Evolutionary conservation across 2,329 filamentous ascomycete species (phyloP).

Genomic region (Alternaria triticina): DNA sequence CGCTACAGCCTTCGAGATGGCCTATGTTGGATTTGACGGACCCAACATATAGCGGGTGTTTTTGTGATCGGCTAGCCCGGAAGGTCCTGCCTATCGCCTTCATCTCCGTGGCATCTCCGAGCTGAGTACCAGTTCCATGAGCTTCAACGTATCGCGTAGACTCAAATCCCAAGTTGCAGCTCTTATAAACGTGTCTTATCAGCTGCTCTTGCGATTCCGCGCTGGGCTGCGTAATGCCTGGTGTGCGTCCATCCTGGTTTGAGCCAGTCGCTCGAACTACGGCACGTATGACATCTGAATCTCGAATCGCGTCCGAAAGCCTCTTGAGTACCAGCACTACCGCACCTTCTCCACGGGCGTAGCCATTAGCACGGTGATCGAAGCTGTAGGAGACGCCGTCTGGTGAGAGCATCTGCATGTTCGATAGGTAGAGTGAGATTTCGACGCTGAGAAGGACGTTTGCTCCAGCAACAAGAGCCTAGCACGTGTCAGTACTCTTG

Average conservation of each 20-base stretch:
- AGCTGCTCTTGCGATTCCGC: background rate
- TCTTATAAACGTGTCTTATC: background rate
- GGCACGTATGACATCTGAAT: slow-evolving; percentile 34
- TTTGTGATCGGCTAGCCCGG: slow-evolving; percentile 16
- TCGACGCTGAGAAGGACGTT: background rate
- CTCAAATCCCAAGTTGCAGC: slow-evolving; percentile 29
- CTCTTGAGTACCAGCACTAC: slow-evolving; percentile 33
- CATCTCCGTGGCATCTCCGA: slow-evolving; percentile 34
- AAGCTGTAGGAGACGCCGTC: background rate
- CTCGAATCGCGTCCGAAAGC: slow-evolving; percentile 22
- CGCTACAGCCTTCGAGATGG: slow-evolving; percentile 48
- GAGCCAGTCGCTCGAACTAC: slow-evolving; percentile 29
- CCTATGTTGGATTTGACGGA: slow-evolving; percentile 34
- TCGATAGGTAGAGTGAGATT: background rate
- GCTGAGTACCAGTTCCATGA: slow-evolving; percentile 59
- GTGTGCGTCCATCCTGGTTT: slow-evolving; percentile 18
- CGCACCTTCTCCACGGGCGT: slow-evolving; percentile 35
- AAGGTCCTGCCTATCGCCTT: slow-evolving; percentile 11
- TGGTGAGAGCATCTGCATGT: background rate
- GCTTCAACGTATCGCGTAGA: slow-evolving; percentile 27
- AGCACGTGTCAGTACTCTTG: background rate
- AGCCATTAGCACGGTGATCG: slow-evolving; percentile 19
- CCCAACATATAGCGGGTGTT: slow-evolving; percentile 53
- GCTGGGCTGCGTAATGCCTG: slow-evolving; percentile 8
- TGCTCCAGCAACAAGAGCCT: background rate